Evolutionary conservation across 2,329 filamentous ascomycete species (phyloP), one percentile per base, ranked within the genome.

Genomic region (Thelonectria rubi): DNA sequence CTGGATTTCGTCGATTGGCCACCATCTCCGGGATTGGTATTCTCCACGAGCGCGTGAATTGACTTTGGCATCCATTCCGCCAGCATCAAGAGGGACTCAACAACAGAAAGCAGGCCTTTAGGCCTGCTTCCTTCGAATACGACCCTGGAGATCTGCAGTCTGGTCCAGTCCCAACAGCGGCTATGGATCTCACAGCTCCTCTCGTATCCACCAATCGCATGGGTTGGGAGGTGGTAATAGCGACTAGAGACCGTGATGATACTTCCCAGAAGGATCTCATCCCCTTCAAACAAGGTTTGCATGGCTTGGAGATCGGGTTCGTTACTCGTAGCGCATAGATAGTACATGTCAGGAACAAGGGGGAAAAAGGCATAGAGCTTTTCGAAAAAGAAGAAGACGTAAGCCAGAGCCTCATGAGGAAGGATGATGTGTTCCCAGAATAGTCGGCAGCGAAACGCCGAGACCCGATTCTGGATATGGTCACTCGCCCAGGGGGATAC

Each of bases 281-380:
- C 58, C 11, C 56, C 58, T 20, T 60, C 58, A n/a, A 60, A 60
- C 3, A 60, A 30, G 1, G 18, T 39, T 3, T 46, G 45, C 5
- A 60, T 21, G 15, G 20, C 12, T 37, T 56, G 49, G 1, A 30
- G 15, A 8, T 60, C 46, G 2, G 46, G 52, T n/a, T 24, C 21
- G 7, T 14, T 8, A 1, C 20, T 8, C 1, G 52, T 60, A 15
- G 47, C 18, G 30, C 52, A 60, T 15, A 18, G 39, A 14, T 60
- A 60, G 30, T 60, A 60, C 4, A 3, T 37, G n/a, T 60, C 49
- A 21, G 58, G 58, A 2, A 56, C 11, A 6, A 60, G 56, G 5
- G 58, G 58, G 12, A 60, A 60, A 10, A 60, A 55, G 5, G 52
- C 45, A 20, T 51, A 60, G 17, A 60, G 58, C 4, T 60, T 43